A percentile compares a stretch with the other conserved stretches of the same genome.
Evolutionary conservation across 768 basidiomycete genomes (phyloP).

Genomic region (Suillus ampliporus): DNA sequence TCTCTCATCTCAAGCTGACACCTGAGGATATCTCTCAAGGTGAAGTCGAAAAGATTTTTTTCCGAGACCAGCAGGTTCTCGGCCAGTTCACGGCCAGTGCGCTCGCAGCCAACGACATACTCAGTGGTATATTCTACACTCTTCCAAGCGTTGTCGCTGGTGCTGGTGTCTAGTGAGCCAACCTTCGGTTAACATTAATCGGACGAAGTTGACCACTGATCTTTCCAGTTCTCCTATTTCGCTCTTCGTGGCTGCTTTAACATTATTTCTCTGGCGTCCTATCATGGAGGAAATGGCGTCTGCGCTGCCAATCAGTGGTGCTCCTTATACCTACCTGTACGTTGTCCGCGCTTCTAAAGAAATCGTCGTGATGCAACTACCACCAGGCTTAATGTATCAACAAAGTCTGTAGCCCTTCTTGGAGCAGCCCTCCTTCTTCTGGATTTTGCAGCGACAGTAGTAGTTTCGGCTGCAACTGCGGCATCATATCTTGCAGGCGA

Average conservation of each 20-base stretch:
- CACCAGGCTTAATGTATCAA: constrained; percentile 62
- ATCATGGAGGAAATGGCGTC: constrained; percentile 76
- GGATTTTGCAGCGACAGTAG: constrained; percentile 71
- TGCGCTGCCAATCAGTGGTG: constrained; percentile 71
- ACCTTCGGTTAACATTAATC: background rate
- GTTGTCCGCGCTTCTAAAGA: constrained; percentile 20
- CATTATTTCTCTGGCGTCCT: constrained; percentile 74
- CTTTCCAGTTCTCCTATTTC: constrained; percentile 67
- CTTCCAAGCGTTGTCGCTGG: constrained; percentile 68
- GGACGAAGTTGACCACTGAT: background rate
- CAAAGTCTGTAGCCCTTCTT: constrained; percentile 65
- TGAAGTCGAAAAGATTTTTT: constrained; percentile 33
- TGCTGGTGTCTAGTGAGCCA: constrained; percentile 66
- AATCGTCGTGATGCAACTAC: background rate
- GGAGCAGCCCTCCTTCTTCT: constrained; percentile 71
- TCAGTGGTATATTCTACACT: constrained; percentile 74
- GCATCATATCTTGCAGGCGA: constrained; percentile 71
- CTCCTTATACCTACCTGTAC: constrained; percentile 73
- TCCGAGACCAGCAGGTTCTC: constrained; percentile 47
- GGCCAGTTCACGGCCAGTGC: constrained; percentile 71
- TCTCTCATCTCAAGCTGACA: constrained; percentile 51
- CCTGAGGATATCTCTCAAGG: constrained; percentile 46
- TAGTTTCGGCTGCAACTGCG: constrained; percentile 78
- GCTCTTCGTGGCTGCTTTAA: constrained; percentile 62
- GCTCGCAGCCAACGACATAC: constrained; percentile 68